These are phyloP conservation scores for Hamamelis virginiana DNA, from an alignment of 164 flowering plant species.

Conservation along the genomic window DNA sequence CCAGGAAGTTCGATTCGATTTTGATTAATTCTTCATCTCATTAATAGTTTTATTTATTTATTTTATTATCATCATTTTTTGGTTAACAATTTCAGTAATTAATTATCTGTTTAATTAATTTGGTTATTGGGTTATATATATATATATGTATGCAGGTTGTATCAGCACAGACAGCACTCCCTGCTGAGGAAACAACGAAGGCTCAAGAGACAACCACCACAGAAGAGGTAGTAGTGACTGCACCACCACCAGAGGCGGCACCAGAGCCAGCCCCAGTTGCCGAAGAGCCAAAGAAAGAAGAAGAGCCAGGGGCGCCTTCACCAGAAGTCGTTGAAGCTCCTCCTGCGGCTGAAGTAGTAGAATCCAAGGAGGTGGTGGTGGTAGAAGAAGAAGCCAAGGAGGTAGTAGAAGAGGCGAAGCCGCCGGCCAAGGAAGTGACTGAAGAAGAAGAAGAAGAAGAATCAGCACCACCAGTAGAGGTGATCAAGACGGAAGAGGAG, in stretches of 20 bases:
- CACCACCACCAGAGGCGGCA: no score
- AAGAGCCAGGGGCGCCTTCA: no score
- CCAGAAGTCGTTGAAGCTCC: conserved; percentile 9
- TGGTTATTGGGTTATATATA: neutral
- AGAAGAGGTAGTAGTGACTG: conserved; percentile 15
- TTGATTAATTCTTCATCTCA: no score
- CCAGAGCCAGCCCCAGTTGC: conserved; percentile 15
- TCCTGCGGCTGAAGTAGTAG: conserved; percentile 6
- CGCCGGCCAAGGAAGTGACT: conserved; percentile 6
- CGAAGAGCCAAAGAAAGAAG: conserved; percentile 15
- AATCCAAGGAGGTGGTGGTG: conserved; percentile 4
- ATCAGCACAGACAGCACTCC: conserved; percentile 24
- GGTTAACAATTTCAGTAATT: neutral
- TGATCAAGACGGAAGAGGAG: conserved; percentile 8
- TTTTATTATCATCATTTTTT: no score
- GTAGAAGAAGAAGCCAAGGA: no score
- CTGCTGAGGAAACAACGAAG: conserved; percentile 14
- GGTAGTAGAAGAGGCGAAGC: no score
- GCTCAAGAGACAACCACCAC: conserved; percentile 11
- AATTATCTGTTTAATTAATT: no score
- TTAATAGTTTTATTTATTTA: no score
- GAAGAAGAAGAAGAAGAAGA: no score
- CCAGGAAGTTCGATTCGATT: no score
- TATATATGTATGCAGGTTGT: conserved; percentile 28
- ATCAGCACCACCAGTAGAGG: neutral